These are phyloP conservation scores for Candida tropicalis DNA, from an alignment of 1,139 yeast genomes.

Conservation along the genomic window DNA sequence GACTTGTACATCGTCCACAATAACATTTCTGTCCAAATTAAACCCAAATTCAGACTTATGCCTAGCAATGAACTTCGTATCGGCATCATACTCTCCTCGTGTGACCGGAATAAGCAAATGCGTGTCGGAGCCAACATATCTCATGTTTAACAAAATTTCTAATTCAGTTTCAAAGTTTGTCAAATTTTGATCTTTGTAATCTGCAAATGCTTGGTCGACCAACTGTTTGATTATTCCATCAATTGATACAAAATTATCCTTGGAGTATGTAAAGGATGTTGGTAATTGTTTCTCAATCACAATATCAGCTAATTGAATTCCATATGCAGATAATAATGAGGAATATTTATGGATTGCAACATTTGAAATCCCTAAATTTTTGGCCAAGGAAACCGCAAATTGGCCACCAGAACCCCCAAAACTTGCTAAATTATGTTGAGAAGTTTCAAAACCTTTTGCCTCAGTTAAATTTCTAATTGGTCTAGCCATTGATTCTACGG, in stretches of 20 bases:
- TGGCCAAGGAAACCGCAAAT: constrained; percentile 42
- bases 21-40: constrained; percentile 48
- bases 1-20: constrained; percentile 84
- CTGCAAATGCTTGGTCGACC: constrained; percentile 30
- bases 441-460: constrained; percentile 43
- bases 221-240: constrained; percentile 29
- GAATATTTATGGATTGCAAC: constrained; percentile 49
- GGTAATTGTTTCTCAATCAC: constrained; percentile 71
- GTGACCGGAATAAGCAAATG: constrained; percentile 61
- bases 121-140: constrained; percentile 88
- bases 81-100: constrained; percentile 27
- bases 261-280: constrained; percentile 31
- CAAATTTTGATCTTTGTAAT: constrained; percentile 35
- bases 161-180: constrained; percentile 29
- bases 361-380: constrained; percentile 38
- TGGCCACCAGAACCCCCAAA: constrained; percentile 55
- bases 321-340: constrained; percentile 47
- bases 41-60: constrained; percentile 46
- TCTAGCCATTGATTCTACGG: constrained; percentile 50
- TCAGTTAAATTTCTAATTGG: constrained; percentile 49
- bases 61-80: constrained; percentile 30
- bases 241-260: constrained; percentile 22
- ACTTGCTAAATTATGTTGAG: constrained; percentile 46
- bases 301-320: constrained; percentile 47
- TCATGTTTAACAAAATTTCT: constrained; percentile 73